Percentiles rank a stretch among this genome's conserved stretches.
Evolutionary conservation across 345 rosid genomes (phyloP).

Genomic region (Citrus mangshanensis): DNA sequence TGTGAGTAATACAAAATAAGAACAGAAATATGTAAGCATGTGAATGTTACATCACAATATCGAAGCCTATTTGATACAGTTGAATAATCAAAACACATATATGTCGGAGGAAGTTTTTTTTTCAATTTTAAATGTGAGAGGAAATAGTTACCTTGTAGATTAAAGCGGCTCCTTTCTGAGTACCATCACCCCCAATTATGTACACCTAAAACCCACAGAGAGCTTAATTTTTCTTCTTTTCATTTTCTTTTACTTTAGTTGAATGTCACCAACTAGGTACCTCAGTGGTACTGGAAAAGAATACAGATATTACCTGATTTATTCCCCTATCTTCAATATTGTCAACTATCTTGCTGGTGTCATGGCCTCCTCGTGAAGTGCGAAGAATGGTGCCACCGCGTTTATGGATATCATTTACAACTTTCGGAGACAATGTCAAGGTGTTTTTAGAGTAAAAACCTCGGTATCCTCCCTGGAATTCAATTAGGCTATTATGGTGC

Average conservation of each 20-base stretch:
- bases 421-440: slow-evolving; percentile 64
- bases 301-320: slow-evolving; percentile 57
- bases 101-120: background rate
- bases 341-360: slow-evolving; percentile 86
- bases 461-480: slow-evolving; percentile 73
- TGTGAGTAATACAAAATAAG: slow-evolving; percentile 7
- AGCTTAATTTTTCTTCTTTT: background rate
- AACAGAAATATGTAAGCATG: background rate
- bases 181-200: slow-evolving; percentile 95
- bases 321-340: slow-evolving; percentile 89
- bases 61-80: background rate
- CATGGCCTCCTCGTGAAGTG: slow-evolving; percentile 93
- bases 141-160: slow-evolving; percentile 61
- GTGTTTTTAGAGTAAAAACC: slow-evolving; percentile 87
- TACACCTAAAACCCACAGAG: slow-evolving; percentile 55
- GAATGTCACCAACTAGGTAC: background rate
- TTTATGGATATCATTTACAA: slow-evolving; percentile 85
- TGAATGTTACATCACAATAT: background rate
- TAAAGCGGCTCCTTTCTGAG: slow-evolving; percentile 78
- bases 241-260: background rate
- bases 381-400: slow-evolving; percentile 86
- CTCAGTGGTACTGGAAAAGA: slow-evolving; percentile 6
- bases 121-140: background rate
- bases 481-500: background rate
- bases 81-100: background rate